These are phyloP conservation scores for Arthrobotrys megalospora DNA, from an alignment of 2,329 filamentous ascomycete genomes.

Conservation along the genomic window DNA sequence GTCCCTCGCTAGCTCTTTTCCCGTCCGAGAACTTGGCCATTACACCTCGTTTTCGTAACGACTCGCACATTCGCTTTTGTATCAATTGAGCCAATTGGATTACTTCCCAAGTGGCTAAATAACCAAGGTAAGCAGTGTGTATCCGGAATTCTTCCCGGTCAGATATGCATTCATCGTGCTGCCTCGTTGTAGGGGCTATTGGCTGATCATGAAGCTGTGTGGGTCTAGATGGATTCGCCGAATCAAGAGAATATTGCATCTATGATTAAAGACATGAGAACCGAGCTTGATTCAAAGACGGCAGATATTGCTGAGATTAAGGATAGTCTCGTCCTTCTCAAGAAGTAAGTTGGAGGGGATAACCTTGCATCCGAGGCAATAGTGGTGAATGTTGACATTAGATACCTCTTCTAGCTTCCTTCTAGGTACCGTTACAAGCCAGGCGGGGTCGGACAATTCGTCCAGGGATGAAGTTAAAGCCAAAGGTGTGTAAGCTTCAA, in stretches of 20 bases:
- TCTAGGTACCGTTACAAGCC: background rate
- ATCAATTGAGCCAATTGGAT: constrained; percentile 6
- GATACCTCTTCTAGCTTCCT: constrained; percentile 27
- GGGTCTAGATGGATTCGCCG: constrained; percentile 41
- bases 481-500: constrained; percentile 30
- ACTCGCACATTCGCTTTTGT: constrained; percentile 4
- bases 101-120: background rate
- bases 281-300: constrained; percentile 41
- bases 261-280: constrained; percentile 36
- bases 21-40: background rate
- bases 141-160: background rate
- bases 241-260: constrained; percentile 28
- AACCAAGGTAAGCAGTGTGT: background rate
- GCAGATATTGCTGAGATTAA: constrained; percentile 51
- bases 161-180: background rate
- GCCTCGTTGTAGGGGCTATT: background rate
- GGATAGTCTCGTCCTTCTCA: constrained; percentile 12
- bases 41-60: background rate
- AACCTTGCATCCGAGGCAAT: constrained; percentile 7
- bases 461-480: background rate
- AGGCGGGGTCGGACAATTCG: background rate
- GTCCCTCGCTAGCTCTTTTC: background rate
- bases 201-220: constrained; percentile 8
- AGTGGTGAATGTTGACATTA: constrained; percentile 1
- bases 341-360: constrained; percentile 19